Percentiles rank a stretch among this genome's conserved stretches.
Conservation (phyloP, 2,329 filamentous ascomycete genomes). For the Metarhizium humberi region DNA sequence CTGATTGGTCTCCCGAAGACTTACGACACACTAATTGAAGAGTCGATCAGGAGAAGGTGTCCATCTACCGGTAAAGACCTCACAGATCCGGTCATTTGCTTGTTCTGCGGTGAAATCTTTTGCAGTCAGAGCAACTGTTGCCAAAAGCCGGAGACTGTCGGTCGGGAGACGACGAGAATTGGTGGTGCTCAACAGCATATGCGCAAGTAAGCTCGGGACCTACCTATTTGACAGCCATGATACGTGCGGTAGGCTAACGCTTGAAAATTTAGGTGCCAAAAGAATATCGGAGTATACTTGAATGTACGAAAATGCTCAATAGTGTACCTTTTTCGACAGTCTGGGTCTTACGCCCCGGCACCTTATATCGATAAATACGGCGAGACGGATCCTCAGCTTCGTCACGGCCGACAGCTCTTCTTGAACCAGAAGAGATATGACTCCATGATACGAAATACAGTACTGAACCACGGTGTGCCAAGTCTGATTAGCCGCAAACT, state of each 20-base stretch:
- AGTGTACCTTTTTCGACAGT: constrained; percentile 72
- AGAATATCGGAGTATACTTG: constrained; percentile 86
- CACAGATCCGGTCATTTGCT: constrained; percentile 80
- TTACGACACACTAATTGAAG: constrained; percentile 87
- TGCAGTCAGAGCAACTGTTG: constrained; percentile 94
- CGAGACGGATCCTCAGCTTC: constrained; percentile 85
- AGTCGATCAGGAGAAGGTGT: constrained; percentile 74
- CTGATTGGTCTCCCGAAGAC: constrained; percentile 85
- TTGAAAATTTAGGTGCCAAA: constrained; percentile 58
- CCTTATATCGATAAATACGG: constrained; percentile 96
- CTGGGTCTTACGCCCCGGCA: constrained; percentile 76
- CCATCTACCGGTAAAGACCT: constrained; percentile 87
- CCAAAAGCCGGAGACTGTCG: constrained; percentile 49
- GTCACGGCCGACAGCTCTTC: constrained; percentile 80
- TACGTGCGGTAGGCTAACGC: neutral
- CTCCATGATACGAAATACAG: constrained; percentile 72
- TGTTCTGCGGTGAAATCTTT: constrained; percentile 95
- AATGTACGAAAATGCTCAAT: constrained; percentile 95
- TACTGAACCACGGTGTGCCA: constrained; percentile 79
- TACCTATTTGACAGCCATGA: neutral
- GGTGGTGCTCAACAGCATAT: constrained; percentile 91
- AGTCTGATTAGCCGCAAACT: constrained; percentile 83
- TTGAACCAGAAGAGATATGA: constrained; percentile 94
- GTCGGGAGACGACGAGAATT: constrained; percentile 38
- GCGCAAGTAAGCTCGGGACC: constrained; percentile 52